Evolutionary conservation across 371 early-diverging fungal species (phyloP).

Genomic region (Syncephalastrum sp.): DNA sequence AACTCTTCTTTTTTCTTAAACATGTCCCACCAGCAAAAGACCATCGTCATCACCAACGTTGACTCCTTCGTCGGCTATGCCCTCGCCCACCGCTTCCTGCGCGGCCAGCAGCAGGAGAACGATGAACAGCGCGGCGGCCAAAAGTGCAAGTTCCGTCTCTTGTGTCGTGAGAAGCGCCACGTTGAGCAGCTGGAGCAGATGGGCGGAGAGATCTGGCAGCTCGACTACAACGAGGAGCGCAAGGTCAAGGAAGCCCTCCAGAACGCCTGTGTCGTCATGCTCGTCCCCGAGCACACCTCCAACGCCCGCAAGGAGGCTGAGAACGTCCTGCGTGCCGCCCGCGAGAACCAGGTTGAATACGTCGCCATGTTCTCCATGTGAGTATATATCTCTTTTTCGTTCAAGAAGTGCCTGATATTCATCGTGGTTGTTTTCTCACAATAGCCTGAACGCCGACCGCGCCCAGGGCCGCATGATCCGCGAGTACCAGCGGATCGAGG

Average conservation of each 20-base stretch:
- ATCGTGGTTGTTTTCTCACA: too few species aligned
- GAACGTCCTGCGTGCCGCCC: slow-evolving; percentile 26
- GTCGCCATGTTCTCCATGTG: slow-evolving; percentile 36
- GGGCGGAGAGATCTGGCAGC: slow-evolving; percentile 32
- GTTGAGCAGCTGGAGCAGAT: slow-evolving; percentile 25
- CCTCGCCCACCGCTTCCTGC: slow-evolving; percentile 29
- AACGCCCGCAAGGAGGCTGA: slow-evolving; percentile 32
- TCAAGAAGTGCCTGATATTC: not conserved
- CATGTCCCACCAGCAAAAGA: slow-evolving; percentile 24
- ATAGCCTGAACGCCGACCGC: not conserved
- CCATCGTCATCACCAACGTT: slow-evolving; percentile 33
- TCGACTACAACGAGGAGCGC: slow-evolving; percentile 31
- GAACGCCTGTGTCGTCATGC: slow-evolving; percentile 15
- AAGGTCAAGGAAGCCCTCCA: slow-evolving; percentile 22
- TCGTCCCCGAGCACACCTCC: slow-evolving; percentile 33
- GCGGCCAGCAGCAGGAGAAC: slow-evolving; percentile 11
- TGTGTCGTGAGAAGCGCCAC: slow-evolving; percentile 25
- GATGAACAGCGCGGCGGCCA: not conserved
- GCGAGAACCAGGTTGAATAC: slow-evolving; percentile 24
- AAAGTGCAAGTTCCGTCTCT: slow-evolving; percentile 20
- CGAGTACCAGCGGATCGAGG: slow-evolving; percentile 27
- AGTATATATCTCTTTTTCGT: slow-evolving; percentile 6
- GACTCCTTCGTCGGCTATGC: slow-evolving; percentile 38
- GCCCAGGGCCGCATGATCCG: slow-evolving; percentile 15
- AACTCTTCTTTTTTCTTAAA: slow-evolving; percentile 3